These are phyloP conservation scores for Collybia mongolica DNA, from an alignment of 768 basidiomycete genomes.

Conservation along the genomic window DNA sequence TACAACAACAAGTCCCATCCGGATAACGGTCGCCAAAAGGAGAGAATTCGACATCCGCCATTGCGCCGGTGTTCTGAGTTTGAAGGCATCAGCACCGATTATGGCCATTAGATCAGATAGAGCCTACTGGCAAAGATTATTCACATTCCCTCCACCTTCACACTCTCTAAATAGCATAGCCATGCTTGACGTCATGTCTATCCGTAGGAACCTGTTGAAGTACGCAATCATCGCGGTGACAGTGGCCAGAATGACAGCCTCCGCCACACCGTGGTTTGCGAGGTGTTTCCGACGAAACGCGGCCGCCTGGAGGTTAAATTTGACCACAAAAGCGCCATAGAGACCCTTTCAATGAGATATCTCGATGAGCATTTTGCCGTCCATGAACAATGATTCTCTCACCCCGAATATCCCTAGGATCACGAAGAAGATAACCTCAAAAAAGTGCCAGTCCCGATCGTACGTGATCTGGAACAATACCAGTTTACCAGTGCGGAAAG, in stretches of 20 bases:
- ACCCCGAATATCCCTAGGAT: conserved; percentile 96
- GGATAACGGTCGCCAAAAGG: conserved; percentile 86
- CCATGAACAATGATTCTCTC: conserved; percentile 19
- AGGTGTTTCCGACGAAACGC: conserved; percentile 93
- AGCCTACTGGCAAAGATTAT: conserved; percentile 91
- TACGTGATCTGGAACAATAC: conserved; percentile 99
- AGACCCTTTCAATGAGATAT: conserved; percentile 60
- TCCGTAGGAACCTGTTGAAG: conserved; percentile 90
- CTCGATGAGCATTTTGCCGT: no score
- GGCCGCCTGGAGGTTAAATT: conserved; percentile 93
- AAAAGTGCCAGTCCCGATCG: conserved; percentile 98
- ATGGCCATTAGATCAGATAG: neutral
- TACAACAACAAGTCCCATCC: conserved; percentile 82
- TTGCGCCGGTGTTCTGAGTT: conserved; percentile 73
- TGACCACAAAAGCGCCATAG: conserved; percentile 96
- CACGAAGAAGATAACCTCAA: conserved; percentile 95
- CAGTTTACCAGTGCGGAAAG: conserved; percentile 95
- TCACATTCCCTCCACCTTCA: conserved; percentile 87
- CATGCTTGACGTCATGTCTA: conserved; percentile 98
- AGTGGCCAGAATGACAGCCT: conserved; percentile 84
- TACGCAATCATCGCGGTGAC: conserved; percentile 92
- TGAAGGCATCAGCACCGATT: neutral
- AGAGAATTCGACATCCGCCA: conserved; percentile 96
- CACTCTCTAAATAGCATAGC: conserved; percentile 95
- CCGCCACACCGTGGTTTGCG: conserved; percentile 77